Conservation (phyloP, 192 early-diverging fungal genomes). For the Piromyces finnis region DNA sequence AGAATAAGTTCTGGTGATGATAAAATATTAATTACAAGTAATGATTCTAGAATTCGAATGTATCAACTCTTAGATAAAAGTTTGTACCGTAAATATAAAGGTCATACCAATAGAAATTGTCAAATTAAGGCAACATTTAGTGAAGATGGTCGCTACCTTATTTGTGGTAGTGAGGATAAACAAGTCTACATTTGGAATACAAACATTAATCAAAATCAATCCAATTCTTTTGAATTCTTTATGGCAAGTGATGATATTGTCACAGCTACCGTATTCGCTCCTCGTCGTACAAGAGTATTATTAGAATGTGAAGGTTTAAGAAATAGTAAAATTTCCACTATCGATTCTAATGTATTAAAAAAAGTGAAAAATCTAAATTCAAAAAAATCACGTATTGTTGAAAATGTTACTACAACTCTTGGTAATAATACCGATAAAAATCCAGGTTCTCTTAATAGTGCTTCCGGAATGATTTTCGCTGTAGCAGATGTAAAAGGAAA, state of each 20-base stretch:
- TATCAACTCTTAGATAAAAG: not conserved
- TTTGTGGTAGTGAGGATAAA: conserved; percentile 1
- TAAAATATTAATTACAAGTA: conserved; percentile 1
- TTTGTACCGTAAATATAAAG: not conserved
- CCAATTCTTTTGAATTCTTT: not conserved
- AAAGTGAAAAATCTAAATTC: not conserved
- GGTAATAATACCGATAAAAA: not conserved
- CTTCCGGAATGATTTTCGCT: not conserved
- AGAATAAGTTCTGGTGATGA: not conserved
- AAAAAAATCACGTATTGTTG: not conserved
- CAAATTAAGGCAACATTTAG: not conserved
- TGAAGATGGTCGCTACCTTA: not conserved
- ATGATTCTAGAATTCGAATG: not conserved
- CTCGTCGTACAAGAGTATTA: not conserved
- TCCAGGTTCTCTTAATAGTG: not conserved
- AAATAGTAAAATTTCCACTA: not conserved
- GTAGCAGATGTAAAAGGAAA: not conserved
- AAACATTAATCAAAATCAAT: not conserved
- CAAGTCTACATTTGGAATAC: not conserved
- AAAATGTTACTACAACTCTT: not conserved
- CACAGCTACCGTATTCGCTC: not conserved
- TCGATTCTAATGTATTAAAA: not conserved
- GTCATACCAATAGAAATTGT: not conserved
- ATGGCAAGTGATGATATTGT: not conserved
- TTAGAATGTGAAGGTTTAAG: not conserved